A percentile compares a stretch with the other conserved stretches of the same genome.
Conservation (phyloP, 768 basidiomycete genomes). For the Omphalotus guepiniiformis region DNA sequence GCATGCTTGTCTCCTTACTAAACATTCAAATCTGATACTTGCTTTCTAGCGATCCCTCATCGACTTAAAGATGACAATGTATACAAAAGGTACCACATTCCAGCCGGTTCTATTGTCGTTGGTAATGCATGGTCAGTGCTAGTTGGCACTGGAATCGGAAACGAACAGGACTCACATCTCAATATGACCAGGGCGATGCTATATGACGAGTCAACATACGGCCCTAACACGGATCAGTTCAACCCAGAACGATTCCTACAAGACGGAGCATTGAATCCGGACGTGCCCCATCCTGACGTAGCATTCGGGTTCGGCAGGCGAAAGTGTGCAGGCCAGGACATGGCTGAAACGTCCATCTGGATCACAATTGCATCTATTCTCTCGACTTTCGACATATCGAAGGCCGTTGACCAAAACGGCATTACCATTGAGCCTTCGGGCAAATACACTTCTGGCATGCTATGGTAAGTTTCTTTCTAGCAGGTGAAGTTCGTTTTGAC, state of each 20-base stretch:
- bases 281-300: neutral
- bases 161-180: too few relatives aligned
- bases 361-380: neutral
- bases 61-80: neutral
- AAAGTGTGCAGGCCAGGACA: neutral
- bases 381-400: neutral
- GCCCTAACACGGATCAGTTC: slow-evolving; percentile 19
- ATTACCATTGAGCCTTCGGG: neutral
- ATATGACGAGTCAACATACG: slow-evolving; percentile 14
- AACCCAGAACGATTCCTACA: slow-evolving; percentile 23
- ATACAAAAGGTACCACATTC: slow-evolving; percentile 1
- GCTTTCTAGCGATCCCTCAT: neutral
- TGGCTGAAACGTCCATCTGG: slow-evolving; percentile 1
- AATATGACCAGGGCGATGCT: neutral
- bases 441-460: neutral
- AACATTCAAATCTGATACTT: neutral
- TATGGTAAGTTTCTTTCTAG: neutral
- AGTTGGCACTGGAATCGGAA: neutral
- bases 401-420: neutral
- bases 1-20: neutral
- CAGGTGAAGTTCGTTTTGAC: neutral
- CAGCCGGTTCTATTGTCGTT: neutral
- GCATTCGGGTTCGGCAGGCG: slow-evolving; percentile 2
- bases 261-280: slow-evolving; percentile 5
- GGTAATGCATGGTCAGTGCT: neutral